Evolutionary conservation across 2,329 filamentous ascomycete genomes (phyloP).

Genomic region (Lachnum nothofagi): DNA sequence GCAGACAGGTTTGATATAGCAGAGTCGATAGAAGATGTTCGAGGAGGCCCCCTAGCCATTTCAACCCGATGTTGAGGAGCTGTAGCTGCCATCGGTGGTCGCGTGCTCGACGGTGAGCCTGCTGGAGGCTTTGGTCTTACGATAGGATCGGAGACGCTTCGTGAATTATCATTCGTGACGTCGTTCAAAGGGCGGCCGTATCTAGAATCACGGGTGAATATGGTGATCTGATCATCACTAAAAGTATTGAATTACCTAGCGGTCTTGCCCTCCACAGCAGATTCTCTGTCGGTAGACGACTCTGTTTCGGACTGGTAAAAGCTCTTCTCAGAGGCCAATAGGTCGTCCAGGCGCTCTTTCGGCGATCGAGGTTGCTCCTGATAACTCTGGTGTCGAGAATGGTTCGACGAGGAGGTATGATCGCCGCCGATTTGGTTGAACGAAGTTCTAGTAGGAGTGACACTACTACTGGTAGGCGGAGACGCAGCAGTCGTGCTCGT

Average conservation of each 20-base stretch:
- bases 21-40: constrained; percentile 88
- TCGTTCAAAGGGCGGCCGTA: constrained; percentile 22
- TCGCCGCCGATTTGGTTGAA: constrained; percentile 24
- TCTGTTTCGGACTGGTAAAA: constrained; percentile 29
- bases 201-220: constrained; percentile 13
- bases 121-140: constrained; percentile 22
- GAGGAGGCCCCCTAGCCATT: constrained; percentile 41
- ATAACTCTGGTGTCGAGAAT: constrained; percentile 13
- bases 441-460: constrained; percentile 29
- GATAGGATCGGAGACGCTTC: constrained; percentile 33
- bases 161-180: constrained; percentile 27
- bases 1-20: constrained; percentile 74
- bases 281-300: constrained; percentile 17
- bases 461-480: constrained; percentile 27
- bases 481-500: constrained; percentile 29
- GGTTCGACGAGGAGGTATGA: constrained; percentile 18
- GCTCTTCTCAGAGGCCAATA: constrained; percentile 32
- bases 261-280: constrained; percentile 15
- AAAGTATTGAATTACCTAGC: constrained; percentile 19
- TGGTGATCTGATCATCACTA: background rate
- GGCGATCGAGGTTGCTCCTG: constrained; percentile 29
- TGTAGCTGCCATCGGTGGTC: constrained; percentile 28
- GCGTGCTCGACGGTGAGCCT: constrained; percentile 19
- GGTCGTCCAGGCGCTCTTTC: constrained; percentile 33
- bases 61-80: constrained; percentile 27